Base-by-base conservation (phyloP, 164 flowering plant genomes). In the Chimonanthus salicifolius region DNA sequence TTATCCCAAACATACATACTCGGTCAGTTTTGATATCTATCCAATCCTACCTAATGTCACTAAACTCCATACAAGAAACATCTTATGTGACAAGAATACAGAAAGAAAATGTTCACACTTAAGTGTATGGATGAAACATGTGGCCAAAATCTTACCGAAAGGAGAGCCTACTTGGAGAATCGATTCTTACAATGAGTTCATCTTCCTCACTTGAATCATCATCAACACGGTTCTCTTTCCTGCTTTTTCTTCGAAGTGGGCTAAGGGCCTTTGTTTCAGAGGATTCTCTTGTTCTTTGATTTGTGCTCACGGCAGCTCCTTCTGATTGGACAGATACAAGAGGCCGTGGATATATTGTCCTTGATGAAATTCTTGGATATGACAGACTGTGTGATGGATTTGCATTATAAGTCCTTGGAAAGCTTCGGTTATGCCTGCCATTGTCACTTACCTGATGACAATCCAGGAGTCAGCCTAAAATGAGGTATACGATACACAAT, bases 141-240 rank as follows among this genome's bases (percentile, higher is more conserved):
- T 15, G 71, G 75, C 82, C 84, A 20, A 83, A 75, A 49, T 71
- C 74, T 60, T 82, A 78, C 6, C 68, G 87, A 71, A 90, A 92
- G 47, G 92, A 88, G 16, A 94, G 90, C 69, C 74, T 76, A 73
- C 98, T 94, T 8, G 92, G 97, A 20, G 98, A 90, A 82, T 90
- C 94, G 67, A 94, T 92, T 76, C 88, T 84, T 49, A 91, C 88
- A 10, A 94, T 76, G 46, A 80, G 71, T 58, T 88, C 98, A 71
- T 90, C 90, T 63, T 90, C 98, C 46, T 50, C 82, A 66, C 88
- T 90, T 20, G 95, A 89, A 4, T 90, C 97, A 63, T 91, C 97
- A 64, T 94, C 89, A 21, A 89, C 89, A 47, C 84, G 79, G 45
- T 84, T 85, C 44, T 76, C 72, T 47, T 46, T 74, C 13, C 45